Evolutionary conservation across 305 asterid species (phyloP).

Genomic region (Fraxinus dipetala): DNA sequence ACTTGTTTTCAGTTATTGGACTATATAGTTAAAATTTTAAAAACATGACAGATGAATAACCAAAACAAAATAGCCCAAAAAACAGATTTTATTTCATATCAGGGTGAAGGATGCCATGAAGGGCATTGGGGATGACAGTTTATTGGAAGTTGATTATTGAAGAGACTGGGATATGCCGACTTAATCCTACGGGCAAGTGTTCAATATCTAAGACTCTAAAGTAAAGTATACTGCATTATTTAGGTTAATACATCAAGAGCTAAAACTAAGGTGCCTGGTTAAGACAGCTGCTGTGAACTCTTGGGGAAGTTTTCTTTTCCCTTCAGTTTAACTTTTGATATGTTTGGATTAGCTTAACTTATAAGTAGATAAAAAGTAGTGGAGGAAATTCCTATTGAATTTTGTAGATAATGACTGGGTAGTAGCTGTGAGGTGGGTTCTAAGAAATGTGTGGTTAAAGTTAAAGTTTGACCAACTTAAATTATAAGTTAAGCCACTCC

Average conservation of each 20-base stretch:
- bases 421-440: neutral
- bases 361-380: neutral
- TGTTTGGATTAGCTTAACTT: neutral
- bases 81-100: neutral
- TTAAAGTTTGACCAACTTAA: neutral
- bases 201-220: neutral
- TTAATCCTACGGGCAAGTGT: neutral
- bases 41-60: neutral
- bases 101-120: neutral
- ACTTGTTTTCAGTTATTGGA: neutral
- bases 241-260: neutral
- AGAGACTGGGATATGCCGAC: neutral
- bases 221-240: neutral
- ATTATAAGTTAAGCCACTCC: neutral
- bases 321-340: neutral
- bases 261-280: neutral
- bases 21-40: neutral
- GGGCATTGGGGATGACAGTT: neutral
- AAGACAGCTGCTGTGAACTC: slow-evolving; percentile 1
- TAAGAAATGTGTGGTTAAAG: neutral
- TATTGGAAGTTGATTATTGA: neutral
- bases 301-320: neutral
- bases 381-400: neutral
- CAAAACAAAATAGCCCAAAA: neutral
- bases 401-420: neutral